A percentile compares a stretch with the other conserved stretches of the same genome.
phyloP scores from a whole-genome alignment of 2,329 filamentous ascomycete species.

The Cordyceps pruinosa region DNA sequence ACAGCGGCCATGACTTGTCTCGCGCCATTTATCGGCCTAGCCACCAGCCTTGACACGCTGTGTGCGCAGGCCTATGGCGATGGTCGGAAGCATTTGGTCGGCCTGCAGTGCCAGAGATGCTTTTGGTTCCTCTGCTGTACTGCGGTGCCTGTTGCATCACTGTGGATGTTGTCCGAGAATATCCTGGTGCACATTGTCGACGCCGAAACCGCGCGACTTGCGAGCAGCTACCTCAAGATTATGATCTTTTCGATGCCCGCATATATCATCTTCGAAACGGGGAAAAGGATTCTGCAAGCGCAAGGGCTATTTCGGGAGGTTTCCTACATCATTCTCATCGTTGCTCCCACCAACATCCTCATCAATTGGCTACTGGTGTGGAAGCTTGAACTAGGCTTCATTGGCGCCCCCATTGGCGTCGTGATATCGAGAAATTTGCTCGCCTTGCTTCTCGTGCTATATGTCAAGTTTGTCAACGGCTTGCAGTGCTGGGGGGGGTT shows the following conservation, averaged over 20 bases:
- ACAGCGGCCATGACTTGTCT: constrained; percentile 73
- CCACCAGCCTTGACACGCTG: constrained; percentile 85
- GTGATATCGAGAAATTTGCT: constrained; percentile 71
- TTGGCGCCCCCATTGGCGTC: constrained; percentile 77
- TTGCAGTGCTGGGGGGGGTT: constrained; percentile 80
- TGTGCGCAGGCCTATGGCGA: constrained; percentile 92
- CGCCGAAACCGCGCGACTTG: constrained; percentile 58
- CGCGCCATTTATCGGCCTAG: constrained; percentile 71
- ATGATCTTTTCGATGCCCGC: constrained; percentile 70
- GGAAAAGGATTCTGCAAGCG: constrained; percentile 75
- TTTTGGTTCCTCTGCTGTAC: constrained; percentile 66
- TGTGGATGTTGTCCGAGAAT: constrained; percentile 64
- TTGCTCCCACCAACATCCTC: constrained; percentile 68
- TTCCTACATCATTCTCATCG: constrained; percentile 68
- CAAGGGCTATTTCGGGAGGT: constrained; percentile 75
- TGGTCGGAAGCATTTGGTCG: constrained; percentile 81
- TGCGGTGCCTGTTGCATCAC: constrained; percentile 63
- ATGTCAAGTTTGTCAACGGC: constrained; percentile 67
- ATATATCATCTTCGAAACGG: constrained; percentile 68
- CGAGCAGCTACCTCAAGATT: constrained; percentile 65
- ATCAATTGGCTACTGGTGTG: constrained; percentile 76
- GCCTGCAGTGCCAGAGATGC: constrained; percentile 76
- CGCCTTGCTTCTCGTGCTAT: constrained; percentile 66
- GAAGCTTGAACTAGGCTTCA: constrained; percentile 60
- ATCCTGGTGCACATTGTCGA: constrained; percentile 47